phyloP scores from a whole-genome alignment of 371 early-diverging fungal genomes.

The Mucor lusitanicus region DNA sequence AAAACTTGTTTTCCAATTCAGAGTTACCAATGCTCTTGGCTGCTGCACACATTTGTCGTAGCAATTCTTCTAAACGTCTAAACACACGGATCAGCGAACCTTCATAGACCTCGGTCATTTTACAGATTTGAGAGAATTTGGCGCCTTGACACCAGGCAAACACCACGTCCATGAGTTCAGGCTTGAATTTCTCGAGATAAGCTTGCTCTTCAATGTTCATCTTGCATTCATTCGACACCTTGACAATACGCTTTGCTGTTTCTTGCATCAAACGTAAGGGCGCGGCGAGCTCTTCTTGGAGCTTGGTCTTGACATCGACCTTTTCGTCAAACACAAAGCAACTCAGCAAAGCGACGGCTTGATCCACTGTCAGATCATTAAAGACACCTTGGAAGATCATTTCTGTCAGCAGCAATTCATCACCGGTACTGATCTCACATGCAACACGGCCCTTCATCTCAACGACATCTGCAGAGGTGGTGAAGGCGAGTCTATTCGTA shows the following conservation, averaged over 20 bases:
- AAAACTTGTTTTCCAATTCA: constrained; percentile 97
- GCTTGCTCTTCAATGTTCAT: constrained; percentile 80
- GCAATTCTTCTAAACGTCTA: constrained; percentile 94
- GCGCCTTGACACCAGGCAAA: constrained; percentile 96
- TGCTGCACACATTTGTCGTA: constrained; percentile 95
- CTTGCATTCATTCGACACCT: constrained; percentile 88
- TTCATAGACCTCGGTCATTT: constrained; percentile 97
- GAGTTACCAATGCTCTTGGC: constrained; percentile 97
- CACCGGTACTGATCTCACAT: constrained; percentile 98
- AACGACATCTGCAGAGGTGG: constrained; percentile 81
- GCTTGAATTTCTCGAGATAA: constrained; percentile 82
- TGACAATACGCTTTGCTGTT: constrained; percentile 85
- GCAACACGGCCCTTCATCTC: constrained; percentile 99
- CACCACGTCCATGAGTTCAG: constrained; percentile 97
- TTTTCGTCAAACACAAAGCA: constrained; percentile 96
- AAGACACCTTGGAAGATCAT: constrained; percentile 99
- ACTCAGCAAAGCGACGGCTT: constrained; percentile 89
- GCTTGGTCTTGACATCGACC: constrained; percentile 37
- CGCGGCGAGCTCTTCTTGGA: constrained; percentile 76
- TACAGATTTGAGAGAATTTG: constrained; percentile 95
- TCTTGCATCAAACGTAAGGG: constrained; percentile 87
- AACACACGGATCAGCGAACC: constrained; percentile 97
- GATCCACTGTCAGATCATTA: constrained; percentile 89
- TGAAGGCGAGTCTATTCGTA: constrained; percentile 75
- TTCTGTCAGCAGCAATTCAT: constrained; percentile 98